A percentile compares a stretch with the other conserved stretches of the same genome.
Evolutionary conservation across 352 stramenopile species (phyloP).

Genomic region (Phytophthora tubulina): DNA sequence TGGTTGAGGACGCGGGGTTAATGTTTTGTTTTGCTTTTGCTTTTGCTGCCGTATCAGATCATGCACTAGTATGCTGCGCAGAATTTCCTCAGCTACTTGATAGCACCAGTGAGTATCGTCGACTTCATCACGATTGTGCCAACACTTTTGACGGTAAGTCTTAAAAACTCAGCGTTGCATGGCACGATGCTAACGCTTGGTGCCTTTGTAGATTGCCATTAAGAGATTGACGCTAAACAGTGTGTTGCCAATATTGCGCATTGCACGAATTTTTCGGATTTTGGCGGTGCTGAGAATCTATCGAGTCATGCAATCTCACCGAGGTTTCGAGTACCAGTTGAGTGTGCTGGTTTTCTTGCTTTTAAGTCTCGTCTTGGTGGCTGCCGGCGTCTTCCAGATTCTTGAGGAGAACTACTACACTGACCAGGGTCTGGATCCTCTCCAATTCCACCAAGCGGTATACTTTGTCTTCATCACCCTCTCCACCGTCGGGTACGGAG

Average conservation of each 20-base stretch:
- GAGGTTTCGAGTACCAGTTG: background rate
- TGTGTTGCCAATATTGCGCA: background rate
- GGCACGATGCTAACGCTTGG: background rate
- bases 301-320: background rate
- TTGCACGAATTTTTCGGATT: background rate
- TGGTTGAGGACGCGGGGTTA: no score
- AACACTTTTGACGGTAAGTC: background rate
- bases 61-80: background rate
- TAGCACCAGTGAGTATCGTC: background rate
- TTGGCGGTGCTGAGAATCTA: background rate
- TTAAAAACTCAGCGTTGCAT: no score
- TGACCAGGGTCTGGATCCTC: background rate
- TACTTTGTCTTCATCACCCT: background rate
- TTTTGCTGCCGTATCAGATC: background rate
- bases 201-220: background rate
- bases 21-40: no score
- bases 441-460: background rate
- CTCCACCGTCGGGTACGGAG: background rate
- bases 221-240: background rate
- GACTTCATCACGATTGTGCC: background rate
- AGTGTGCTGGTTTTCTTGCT: background rate
- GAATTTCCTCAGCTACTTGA: background rate
- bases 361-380: background rate
- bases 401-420: background rate
- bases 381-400: background rate